Percentiles rank a stretch among this genome's conserved stretches.
Conservation (phyloP, 192 early-diverging fungal genomes). For the Thamnidium elegans region DNA sequence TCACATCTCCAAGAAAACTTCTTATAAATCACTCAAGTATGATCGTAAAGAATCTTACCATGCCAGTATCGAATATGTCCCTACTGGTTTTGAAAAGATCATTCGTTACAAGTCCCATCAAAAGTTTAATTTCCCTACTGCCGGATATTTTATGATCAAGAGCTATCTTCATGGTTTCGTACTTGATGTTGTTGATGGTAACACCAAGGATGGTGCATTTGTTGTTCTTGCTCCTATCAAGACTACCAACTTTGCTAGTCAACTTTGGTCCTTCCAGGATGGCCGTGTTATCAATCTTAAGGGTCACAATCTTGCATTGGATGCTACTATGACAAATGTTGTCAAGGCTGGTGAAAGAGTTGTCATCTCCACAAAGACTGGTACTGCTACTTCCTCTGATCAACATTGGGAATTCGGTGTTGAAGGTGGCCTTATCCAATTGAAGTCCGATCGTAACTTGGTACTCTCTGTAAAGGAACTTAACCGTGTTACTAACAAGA, state of each 20-base stretch:
- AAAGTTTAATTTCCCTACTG: slow-evolving; percentile 18
- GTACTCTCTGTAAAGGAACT: slow-evolving; percentile 24
- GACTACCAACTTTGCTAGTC: slow-evolving; percentile 27
- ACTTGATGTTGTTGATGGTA: slow-evolving; percentile 19
- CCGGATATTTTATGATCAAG: slow-evolving; percentile 31
- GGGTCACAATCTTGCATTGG: slow-evolving; percentile 18
- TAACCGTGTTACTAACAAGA: background rate
- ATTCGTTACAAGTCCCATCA: slow-evolving; percentile 22
- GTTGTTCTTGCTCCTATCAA: slow-evolving; percentile 19
- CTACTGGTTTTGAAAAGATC: slow-evolving; percentile 29
- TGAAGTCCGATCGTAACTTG: slow-evolving; percentile 11
- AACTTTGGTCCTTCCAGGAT: slow-evolving; percentile 29
- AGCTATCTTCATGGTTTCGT: slow-evolving; percentile 29
- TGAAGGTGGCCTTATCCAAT: slow-evolving; percentile 16
- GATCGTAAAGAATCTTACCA: slow-evolving; percentile 12
- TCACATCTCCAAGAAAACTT: background rate
- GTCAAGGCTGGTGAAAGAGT: slow-evolving; percentile 23
- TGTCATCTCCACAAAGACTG: background rate
- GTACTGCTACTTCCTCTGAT: background rate
- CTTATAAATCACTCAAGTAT: slow-evolving; percentile 5
- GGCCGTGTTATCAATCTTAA: slow-evolving; percentile 28
- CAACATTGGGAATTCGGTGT: slow-evolving; percentile 25
- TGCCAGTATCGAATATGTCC: slow-evolving; percentile 14
- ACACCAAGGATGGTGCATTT: slow-evolving; percentile 1
- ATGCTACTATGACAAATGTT: slow-evolving; percentile 3